These are phyloP conservation scores for Pythium phragmitis DNA, from an alignment of 352 stramenopile genomes.

Conservation along the genomic window DNA sequence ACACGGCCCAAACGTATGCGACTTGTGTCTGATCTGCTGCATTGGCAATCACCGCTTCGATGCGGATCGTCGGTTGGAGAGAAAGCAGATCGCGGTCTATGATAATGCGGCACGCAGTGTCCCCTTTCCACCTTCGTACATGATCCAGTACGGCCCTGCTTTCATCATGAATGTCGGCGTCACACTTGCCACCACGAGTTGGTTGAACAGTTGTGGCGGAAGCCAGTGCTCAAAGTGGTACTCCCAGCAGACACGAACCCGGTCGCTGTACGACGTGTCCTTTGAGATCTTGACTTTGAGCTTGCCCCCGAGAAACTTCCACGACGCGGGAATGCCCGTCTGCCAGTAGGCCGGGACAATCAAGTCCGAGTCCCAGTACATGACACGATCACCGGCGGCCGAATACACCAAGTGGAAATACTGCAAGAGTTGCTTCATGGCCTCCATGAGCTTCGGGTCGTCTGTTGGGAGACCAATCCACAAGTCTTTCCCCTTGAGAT, in stretches of 20 bases:
- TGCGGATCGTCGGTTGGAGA: slow-evolving; percentile 2
- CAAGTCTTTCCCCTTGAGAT: background rate
- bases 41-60: slow-evolving; percentile 11
- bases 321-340: slow-evolving; percentile 1
- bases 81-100: slow-evolving; percentile 1
- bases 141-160: background rate
- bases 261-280: background rate
- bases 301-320: background rate
- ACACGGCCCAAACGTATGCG: background rate
- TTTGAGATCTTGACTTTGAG: background rate
- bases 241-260: slow-evolving; percentile 20
- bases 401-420: slow-evolving; percentile 14
- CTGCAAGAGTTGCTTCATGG: slow-evolving; percentile 25
- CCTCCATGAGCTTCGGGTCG: slow-evolving; percentile 4
- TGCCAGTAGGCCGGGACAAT: background rate
- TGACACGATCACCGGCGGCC: background rate
- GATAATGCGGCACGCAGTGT: slow-evolving; percentile 2
- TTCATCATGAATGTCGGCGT: background rate
- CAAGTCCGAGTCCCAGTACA: slow-evolving; percentile 14
- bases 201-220: slow-evolving; percentile 21
- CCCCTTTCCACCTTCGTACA: background rate
- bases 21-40: background rate
- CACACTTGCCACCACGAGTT: slow-evolving; percentile 16
- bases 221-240: slow-evolving; percentile 20
- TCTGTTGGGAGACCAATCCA: slow-evolving; percentile 1